Conservation (phyloP, 176 grass and related monocot genomes). For the Cenchrus americanus region DNA sequence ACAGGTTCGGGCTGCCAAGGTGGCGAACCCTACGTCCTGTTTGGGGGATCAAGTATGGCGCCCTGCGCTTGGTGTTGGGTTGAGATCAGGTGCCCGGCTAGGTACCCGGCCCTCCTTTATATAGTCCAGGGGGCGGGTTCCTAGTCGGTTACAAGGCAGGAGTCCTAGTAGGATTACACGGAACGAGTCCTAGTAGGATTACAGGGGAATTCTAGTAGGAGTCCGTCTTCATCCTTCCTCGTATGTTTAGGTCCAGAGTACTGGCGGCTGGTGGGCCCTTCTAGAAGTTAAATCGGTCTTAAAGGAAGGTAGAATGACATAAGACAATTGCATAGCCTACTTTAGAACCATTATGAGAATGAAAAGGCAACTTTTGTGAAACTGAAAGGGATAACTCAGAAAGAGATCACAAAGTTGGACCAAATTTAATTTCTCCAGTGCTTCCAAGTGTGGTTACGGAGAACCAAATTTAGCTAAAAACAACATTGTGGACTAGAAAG, state of each 20-base stretch:
- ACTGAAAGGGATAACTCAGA: background rate
- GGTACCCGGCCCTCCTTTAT: no score
- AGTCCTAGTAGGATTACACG: no score
- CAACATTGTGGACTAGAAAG: background rate
- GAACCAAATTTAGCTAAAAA: conserved; percentile 1
- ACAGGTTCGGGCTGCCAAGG: no score
- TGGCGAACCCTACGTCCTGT: no score
- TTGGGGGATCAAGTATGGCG: no score
- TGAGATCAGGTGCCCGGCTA: no score
- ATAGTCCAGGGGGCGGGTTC: no score
- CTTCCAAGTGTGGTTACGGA: background rate
- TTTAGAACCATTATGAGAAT: background rate
- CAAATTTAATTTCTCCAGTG: background rate
- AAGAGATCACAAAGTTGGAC: background rate
- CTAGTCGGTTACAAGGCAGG: no score
- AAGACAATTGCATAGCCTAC: background rate
- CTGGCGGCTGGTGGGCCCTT: background rate
- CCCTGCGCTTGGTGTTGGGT: no score
- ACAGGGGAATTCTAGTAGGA: no score
- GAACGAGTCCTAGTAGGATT: no score
- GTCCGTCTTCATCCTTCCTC: no score
- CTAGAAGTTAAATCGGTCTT: conserved; percentile 16
- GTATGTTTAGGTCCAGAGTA: conserved; percentile 13
- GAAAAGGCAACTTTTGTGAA: background rate
- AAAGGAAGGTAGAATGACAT: background rate